phyloP scores from a whole-genome alignment of 106 monocot genomes.

The Vanilla planifolia region DNA sequence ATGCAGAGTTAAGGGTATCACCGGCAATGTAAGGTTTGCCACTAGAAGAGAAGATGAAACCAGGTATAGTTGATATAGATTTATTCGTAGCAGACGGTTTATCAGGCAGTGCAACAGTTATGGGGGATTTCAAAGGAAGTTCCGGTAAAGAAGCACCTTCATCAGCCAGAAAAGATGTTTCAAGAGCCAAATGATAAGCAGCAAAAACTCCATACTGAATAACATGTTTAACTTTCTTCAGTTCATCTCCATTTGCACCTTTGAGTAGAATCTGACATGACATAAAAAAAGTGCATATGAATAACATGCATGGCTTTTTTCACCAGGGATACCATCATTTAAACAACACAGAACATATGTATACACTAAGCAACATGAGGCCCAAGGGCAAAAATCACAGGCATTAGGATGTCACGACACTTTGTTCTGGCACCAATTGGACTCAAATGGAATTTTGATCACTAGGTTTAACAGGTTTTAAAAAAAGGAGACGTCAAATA shows the following conservation, averaged over 20 bases:
- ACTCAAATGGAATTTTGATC: no score
- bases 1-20: background rate
- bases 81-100: constrained; percentile 44
- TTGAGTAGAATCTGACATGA: constrained; percentile 70
- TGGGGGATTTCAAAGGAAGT: constrained; percentile 63
- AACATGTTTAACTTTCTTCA: constrained; percentile 90
- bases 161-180: constrained; percentile 95
- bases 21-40: background rate
- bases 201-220: constrained; percentile 90
- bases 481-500: no score
- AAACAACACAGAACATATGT: no score
- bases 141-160: constrained; percentile 92
- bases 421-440: no score
- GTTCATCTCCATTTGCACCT: constrained; percentile 62
- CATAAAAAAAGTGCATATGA: background rate
- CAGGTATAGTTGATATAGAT: constrained; percentile 59
- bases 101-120: constrained; percentile 62
- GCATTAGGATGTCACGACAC: no score
- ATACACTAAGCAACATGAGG: no score
- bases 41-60: constrained; percentile 21
- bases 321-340: no score
- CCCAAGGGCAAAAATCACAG: no score
- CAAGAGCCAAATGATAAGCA: constrained; percentile 88
- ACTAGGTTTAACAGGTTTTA: no score
- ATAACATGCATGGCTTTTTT: background rate